Percentiles rank a stretch among this genome's conserved stretches.
Evolutionary conservation across 2,329 filamentous ascomycete genomes (phyloP).

Genomic region (Neurospora sp.): DNA sequence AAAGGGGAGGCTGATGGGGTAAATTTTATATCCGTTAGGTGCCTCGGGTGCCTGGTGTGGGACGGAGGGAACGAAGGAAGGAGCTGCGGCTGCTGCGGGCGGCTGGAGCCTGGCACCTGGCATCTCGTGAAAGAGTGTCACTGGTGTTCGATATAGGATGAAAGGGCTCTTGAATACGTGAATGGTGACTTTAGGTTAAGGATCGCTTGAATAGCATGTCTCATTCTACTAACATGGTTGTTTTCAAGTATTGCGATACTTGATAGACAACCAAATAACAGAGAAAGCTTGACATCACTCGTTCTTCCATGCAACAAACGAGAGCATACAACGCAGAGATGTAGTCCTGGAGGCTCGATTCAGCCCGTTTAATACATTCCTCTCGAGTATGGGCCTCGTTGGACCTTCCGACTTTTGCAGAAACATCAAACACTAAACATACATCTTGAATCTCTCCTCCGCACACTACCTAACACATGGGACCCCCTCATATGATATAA

Average conservation of each 20-base stretch:
- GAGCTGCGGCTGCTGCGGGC: background rate
- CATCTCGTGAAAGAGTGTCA: background rate
- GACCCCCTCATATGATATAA: background rate
- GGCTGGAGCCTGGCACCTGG: background rate
- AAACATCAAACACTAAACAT: background rate
- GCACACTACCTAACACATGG: background rate
- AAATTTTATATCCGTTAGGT: background rate
- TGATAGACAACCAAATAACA: too few species aligned
- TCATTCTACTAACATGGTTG: background rate
- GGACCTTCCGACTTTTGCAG: background rate
- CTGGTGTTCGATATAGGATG: background rate
- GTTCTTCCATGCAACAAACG: slow-evolving; percentile 6
- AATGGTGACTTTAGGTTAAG: background rate
- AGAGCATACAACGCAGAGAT: slow-evolving; percentile 15
- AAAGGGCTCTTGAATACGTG: background rate
- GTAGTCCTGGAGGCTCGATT: background rate
- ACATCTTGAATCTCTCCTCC: background rate
- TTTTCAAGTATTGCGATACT: background rate
- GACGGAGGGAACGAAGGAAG: background rate
- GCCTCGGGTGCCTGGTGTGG: too few species aligned
- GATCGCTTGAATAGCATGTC: background rate
- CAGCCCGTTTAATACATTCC: background rate
- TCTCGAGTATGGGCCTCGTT: background rate
- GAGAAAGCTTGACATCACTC: background rate
- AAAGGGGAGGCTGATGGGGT: background rate